phyloP scores from a whole-genome alignment of 176 grass and related monocot genomes.

The Bothriochloa decipiens region DNA sequence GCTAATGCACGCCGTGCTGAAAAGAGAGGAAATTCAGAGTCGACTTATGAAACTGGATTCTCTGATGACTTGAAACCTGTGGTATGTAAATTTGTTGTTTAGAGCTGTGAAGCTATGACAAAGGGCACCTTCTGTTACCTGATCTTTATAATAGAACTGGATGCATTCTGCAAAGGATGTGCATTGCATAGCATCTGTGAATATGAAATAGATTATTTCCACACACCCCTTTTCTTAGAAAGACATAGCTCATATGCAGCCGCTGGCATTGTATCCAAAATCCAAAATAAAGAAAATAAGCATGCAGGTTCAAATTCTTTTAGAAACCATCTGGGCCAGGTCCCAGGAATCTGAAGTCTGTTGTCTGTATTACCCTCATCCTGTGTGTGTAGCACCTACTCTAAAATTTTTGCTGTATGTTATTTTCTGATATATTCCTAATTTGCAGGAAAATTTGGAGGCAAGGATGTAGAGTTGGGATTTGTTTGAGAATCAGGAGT shows the following conservation, averaged over 20 bases:
- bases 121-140: not conserved
- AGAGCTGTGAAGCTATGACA: not conserved
- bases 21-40: constrained; percentile 41
- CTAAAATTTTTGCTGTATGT: not conserved
- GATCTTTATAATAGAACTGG: constrained; percentile 17
- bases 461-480: constrained; percentile 38
- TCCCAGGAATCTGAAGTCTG: not conserved
- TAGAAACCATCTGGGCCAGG: not conserved
- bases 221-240: not conserved
- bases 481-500: constrained; percentile 22
- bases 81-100: constrained; percentile 43
- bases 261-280: not conserved
- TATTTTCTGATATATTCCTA: constrained; percentile 26
- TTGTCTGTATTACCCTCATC: not conserved
- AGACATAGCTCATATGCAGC: not conserved
- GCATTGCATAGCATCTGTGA: not conserved
- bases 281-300: not conserved
- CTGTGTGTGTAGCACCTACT: not conserved
- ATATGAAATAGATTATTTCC: not conserved
- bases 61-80: constrained; percentile 36
- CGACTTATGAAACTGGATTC: constrained; percentile 22
- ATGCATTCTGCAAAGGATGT: not conserved
- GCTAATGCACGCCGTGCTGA: constrained; percentile 29
- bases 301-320: not conserved
- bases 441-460: constrained; percentile 41